Percentiles rank a stretch among this genome's conserved stretches.
Conservation (phyloP, 1,284 basidiomycete species). For the Pseudozyma pruni region DNA sequence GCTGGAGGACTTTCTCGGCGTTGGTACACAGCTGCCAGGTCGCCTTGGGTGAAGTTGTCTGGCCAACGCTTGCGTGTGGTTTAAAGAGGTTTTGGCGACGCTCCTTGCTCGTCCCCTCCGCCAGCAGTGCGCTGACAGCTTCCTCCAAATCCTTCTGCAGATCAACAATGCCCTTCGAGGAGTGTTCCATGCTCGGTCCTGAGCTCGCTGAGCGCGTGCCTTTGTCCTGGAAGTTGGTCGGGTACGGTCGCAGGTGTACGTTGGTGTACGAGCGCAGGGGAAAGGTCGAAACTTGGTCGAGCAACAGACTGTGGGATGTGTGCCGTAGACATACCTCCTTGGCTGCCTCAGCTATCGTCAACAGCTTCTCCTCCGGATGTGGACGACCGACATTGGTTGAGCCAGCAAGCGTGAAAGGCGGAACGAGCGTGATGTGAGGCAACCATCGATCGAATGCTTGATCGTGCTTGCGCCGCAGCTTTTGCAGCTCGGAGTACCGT, state of each 20-base stretch:
- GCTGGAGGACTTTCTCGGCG: constrained; percentile 1
- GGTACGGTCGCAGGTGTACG: constrained; percentile 23
- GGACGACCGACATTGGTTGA: neutral
- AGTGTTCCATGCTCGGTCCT: neutral
- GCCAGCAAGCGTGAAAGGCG: constrained; percentile 13
- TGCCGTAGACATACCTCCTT: neutral
- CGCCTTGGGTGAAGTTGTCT: neutral
- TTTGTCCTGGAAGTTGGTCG: constrained; percentile 24
- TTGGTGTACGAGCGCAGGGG: constrained; percentile 15
- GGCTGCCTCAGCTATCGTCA: constrained; percentile 1
- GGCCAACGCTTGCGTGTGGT: constrained; percentile 32
- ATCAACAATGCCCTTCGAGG: constrained; percentile 10
- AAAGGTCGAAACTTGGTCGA: constrained; percentile 31
- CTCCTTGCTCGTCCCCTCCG: too few species aligned
- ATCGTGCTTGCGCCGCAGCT: constrained; percentile 12
- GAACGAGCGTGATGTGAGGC: constrained; percentile 34
- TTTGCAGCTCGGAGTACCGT: constrained; percentile 14
- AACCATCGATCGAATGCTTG: constrained; percentile 22
- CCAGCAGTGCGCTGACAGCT: constrained; percentile 1
- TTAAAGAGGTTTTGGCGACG: constrained; percentile 7
- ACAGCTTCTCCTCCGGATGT: constrained; percentile 8
- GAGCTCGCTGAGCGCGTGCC: neutral
- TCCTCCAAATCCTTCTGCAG: constrained; percentile 4
- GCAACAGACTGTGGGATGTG: constrained; percentile 2
- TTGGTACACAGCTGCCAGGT: constrained; percentile 15